phyloP scores from a whole-genome alignment of 2,329 filamentous ascomycete species.

The Curvularia spicifera region DNA sequence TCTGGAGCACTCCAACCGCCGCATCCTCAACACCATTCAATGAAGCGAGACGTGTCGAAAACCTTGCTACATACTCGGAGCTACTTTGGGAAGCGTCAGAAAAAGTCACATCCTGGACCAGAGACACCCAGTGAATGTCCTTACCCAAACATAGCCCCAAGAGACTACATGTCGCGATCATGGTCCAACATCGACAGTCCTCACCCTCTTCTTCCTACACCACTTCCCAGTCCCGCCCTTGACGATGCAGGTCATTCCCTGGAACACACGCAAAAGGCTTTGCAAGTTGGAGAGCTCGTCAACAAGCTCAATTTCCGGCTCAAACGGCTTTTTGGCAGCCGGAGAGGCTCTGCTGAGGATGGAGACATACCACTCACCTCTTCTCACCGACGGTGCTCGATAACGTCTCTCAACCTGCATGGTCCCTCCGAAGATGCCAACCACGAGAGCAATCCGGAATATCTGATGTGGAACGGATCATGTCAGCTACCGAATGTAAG shows the following conservation, averaged over 20 bases:
- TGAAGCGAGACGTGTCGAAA: constrained; percentile 9
- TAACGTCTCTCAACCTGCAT: background rate
- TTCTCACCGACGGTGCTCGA: background rate
- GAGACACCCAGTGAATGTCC: background rate
- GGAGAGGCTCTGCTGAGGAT: constrained; percentile 9
- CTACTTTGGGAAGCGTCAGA: constrained; percentile 6
- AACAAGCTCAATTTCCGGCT: constrained; percentile 8
- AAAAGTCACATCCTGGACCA: background rate
- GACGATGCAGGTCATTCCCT: background rate
- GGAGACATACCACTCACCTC: background rate
- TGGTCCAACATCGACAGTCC: constrained; percentile 3
- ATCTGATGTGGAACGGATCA: background rate
- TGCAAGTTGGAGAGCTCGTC: constrained; percentile 11
- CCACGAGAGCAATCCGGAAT: background rate
- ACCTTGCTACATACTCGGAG: constrained; percentile 6
- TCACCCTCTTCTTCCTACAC: constrained; percentile 5
- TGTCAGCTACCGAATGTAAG: constrained; percentile 15
- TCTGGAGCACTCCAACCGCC: background rate
- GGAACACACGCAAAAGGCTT: constrained; percentile 1
- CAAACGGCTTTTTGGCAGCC: constrained; percentile 9
- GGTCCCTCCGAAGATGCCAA: background rate
- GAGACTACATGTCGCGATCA: constrained; percentile 6
- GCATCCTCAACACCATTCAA: constrained; percentile 1
- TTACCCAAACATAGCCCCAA: background rate
- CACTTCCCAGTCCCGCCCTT: constrained; percentile 4